These are phyloP conservation scores for Sicyos baderoa DNA, from an alignment of 306 rosid genomes.

Conservation along the genomic window DNA sequence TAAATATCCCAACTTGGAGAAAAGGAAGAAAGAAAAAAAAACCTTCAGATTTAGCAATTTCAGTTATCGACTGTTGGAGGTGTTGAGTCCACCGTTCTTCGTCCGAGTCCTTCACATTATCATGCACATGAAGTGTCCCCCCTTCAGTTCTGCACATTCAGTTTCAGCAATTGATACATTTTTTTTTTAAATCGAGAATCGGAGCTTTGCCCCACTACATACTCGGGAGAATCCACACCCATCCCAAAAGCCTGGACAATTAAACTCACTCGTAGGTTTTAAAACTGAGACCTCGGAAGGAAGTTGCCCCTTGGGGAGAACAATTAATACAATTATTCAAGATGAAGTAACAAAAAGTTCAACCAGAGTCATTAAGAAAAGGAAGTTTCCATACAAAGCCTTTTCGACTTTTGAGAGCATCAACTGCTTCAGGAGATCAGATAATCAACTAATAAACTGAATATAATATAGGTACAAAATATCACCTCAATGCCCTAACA, in stretches of 20 bases:
- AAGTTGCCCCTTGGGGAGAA: not conserved
- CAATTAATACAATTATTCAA: not conserved
- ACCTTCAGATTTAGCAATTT: conserved; percentile 77
- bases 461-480: conserved; percentile 8
- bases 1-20: not conserved
- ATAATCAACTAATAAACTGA: not conserved
- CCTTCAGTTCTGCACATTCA: conserved; percentile 61
- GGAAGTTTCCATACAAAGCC: not conserved
- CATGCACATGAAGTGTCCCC: conserved; percentile 74
- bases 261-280: too few species aligned
- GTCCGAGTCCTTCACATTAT: conserved; percentile 66
- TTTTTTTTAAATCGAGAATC: too few species aligned
- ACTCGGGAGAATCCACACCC: too few species aligned
- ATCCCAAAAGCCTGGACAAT: too few species aligned
- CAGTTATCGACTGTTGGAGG: conserved; percentile 46
- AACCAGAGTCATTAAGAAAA: not conserved
- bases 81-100: conserved; percentile 54
- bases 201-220: too few species aligned
- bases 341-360: not conserved
- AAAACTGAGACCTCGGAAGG: too few species aligned
- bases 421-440: conserved; percentile 1
- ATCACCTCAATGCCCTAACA: conserved; percentile 74
- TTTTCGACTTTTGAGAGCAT: not conserved
- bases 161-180: conserved; percentile 14
- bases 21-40: not conserved